Evolutionary conservation across 2,329 filamentous ascomycete species (phyloP).

Genomic region (Talaromyces sp.): DNA sequence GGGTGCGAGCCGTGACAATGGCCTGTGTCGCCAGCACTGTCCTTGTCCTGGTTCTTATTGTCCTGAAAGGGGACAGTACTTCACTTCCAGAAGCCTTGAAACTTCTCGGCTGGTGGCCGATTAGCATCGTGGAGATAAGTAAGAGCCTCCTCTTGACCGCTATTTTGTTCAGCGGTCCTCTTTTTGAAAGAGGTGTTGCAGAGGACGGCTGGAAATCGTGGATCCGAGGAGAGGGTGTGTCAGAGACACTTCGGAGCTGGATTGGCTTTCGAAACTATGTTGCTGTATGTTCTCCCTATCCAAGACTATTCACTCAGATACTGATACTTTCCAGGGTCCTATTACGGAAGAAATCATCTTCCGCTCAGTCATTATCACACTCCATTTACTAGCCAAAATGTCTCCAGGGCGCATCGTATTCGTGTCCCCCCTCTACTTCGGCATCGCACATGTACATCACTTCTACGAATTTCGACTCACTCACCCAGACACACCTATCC

Average conservation of each 20-base stretch:
- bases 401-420: conserved; percentile 64
- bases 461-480: conserved; percentile 90
- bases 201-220: conserved; percentile 68
- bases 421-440: conserved; percentile 82
- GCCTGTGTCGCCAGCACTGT: conserved; percentile 68
- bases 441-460: conserved; percentile 90
- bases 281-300: conserved; percentile 55
- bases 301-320: neutral
- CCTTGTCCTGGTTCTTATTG: conserved; percentile 65
- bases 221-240: conserved; percentile 49
- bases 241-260: conserved; percentile 15
- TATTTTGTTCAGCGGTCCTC: conserved; percentile 76
- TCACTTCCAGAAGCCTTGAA: conserved; percentile 58
- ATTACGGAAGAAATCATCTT: conserved; percentile 93
- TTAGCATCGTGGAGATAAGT: conserved; percentile 61
- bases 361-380: conserved; percentile 77
- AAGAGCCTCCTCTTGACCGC: conserved; percentile 68
- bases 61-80: conserved; percentile 48
- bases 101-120: conserved; percentile 76
- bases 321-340: conserved; percentile 59
- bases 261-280: conserved; percentile 83
- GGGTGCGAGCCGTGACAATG: conserved; percentile 73
- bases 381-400: conserved; percentile 70
- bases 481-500: conserved; percentile 65
- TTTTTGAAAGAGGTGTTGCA: conserved; percentile 75